Conservation (phyloP, 2,329 filamentous ascomycete species). For the Colletotrichum ledebouriae region DNA sequence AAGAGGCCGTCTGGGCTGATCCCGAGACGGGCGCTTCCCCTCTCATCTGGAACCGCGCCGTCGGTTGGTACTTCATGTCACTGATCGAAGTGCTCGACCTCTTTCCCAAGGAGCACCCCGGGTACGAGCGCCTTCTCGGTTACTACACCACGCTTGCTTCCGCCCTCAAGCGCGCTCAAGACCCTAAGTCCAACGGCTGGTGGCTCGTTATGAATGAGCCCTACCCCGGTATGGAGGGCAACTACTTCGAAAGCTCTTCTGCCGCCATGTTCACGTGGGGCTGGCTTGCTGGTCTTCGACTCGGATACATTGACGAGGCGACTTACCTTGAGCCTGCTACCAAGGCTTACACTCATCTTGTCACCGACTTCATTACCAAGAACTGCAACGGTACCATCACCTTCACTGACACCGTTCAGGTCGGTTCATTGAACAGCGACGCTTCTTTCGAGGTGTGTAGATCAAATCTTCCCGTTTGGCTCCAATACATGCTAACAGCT, state of each 20-base stretch:
- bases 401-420: constrained; percentile 65
- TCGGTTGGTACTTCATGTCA: constrained; percentile 68
- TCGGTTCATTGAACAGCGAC: constrained; percentile 63
- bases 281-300: constrained; percentile 58
- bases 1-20: constrained; percentile 65
- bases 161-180: constrained; percentile 58
- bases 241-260: constrained; percentile 72
- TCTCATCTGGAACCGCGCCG: constrained; percentile 64
- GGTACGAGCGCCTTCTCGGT: constrained; percentile 52
- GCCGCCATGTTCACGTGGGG: constrained; percentile 71
- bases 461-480: no score
- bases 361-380: constrained; percentile 59
- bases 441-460: constrained; percentile 62
- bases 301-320: constrained; percentile 47
- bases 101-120: constrained; percentile 55
- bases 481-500: background rate
- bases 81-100: constrained; percentile 64
- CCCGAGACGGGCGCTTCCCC: constrained; percentile 63
- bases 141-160: constrained; percentile 58
- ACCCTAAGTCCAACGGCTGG: constrained; percentile 63
- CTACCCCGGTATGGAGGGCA: constrained; percentile 62
- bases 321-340: constrained; percentile 46
- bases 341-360: constrained; percentile 52
- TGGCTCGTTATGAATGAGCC: constrained; percentile 68
- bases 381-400: constrained; percentile 62